Conservation (phyloP, 345 rosid genomes). For the Salix purpurea region DNA sequence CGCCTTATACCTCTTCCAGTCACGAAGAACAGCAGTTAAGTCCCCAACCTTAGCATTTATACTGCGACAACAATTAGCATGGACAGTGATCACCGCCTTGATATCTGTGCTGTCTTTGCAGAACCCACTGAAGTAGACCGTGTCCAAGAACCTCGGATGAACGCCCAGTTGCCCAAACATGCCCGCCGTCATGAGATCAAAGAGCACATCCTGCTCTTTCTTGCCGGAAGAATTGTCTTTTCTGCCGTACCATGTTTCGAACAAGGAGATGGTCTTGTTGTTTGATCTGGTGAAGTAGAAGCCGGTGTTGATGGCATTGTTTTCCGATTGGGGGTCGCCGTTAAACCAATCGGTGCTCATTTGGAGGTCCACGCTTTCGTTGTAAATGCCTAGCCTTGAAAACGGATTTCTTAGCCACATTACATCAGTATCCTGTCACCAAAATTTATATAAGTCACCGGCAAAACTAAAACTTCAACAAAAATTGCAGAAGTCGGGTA, state of each 20-base stretch:
- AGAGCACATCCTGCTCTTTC: constrained; percentile 28
- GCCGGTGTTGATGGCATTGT: constrained; percentile 24
- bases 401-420: constrained; percentile 33
- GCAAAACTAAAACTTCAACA: neutral
- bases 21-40: constrained; percentile 13
- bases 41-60: constrained; percentile 22
- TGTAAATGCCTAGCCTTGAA: constrained; percentile 9
- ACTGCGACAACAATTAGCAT: constrained; percentile 28
- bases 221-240: constrained; percentile 17
- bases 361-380: constrained; percentile 20
- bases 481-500: no score
- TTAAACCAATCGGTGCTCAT: constrained; percentile 23
- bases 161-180: neutral
- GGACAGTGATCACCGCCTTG: constrained; percentile 16
- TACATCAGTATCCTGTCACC: constrained; percentile 19
- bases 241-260: constrained; percentile 22
- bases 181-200: constrained; percentile 1
- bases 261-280: constrained; percentile 26
- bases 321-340: constrained; percentile 6
- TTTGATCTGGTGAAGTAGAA: constrained; percentile 20
- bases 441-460: neutral
- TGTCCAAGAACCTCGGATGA: constrained; percentile 18
- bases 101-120: constrained; percentile 19
- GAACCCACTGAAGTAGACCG: constrained; percentile 21
- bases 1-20: constrained; percentile 18